Percentiles rank a stretch among this genome's conserved stretches.
These are phyloP conservation scores for Phytophthora parvispora DNA, from an alignment of 352 stramenopile genomes.

Conservation along the genomic window DNA sequence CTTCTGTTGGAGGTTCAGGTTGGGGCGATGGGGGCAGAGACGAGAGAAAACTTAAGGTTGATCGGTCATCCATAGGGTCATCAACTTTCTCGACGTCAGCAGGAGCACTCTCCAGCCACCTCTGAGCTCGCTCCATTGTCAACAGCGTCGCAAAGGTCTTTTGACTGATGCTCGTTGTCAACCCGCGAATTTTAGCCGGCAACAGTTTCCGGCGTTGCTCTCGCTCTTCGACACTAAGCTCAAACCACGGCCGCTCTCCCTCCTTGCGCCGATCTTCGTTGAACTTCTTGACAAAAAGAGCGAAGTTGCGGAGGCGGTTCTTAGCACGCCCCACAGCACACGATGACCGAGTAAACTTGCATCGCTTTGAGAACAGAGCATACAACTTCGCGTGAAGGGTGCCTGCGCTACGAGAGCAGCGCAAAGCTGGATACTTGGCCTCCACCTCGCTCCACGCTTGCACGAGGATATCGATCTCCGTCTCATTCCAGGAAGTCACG, in stretches of 20 bases:
- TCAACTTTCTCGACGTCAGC: not conserved
- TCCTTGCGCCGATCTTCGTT: constrained; percentile 22
- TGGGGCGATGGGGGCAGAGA: not conserved
- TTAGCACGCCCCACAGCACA: constrained; percentile 6
- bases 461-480: constrained; percentile 23
- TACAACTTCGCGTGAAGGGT: constrained; percentile 24
- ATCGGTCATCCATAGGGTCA: not conserved
- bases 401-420: not conserved
- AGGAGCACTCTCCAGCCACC: constrained; percentile 6
- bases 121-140: constrained; percentile 26
- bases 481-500: constrained; percentile 26
- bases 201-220: not conserved
- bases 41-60: not conserved
- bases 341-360: constrained; percentile 11
- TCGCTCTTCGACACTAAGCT: constrained; percentile 17
- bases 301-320: constrained; percentile 22
- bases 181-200: not conserved
- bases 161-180: constrained; percentile 10
- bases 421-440: constrained; percentile 15
- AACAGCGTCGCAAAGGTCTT: constrained; percentile 20
- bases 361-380: constrained; percentile 8
- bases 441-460: constrained; percentile 33
- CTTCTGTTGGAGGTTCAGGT: not conserved
- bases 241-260: constrained; percentile 25
- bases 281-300: constrained; percentile 23